A percentile compares a stretch with the other conserved stretches of the same genome.
phyloP scores from a whole-genome alignment of 768 basidiomycete species.

The Butyriboletus loyo region DNA sequence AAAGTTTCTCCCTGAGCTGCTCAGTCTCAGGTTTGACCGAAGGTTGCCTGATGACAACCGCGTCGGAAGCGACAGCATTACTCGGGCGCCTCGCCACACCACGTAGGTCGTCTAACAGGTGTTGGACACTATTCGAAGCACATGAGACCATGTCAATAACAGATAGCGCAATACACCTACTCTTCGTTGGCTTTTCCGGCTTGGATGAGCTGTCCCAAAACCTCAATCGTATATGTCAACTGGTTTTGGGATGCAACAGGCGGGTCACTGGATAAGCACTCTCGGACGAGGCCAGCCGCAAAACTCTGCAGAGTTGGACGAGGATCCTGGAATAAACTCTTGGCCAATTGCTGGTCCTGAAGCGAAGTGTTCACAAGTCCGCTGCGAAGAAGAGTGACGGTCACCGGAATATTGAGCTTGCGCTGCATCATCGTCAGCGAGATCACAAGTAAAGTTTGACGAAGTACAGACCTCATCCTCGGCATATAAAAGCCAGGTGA shows the following conservation, averaged over 20 bases:
- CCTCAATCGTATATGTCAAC: slow-evolving; percentile 77
- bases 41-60: slow-evolving; percentile 39
- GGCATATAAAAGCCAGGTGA: slow-evolving; percentile 93
- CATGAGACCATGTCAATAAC: not conserved
- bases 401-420: slow-evolving; percentile 94
- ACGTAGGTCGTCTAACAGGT: slow-evolving; percentile 79
- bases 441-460: not conserved
- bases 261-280: slow-evolving; percentile 79
- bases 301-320: slow-evolving; percentile 77
- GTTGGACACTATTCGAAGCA: slow-evolving; percentile 49
- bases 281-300: slow-evolving; percentile 77
- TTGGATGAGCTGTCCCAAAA: slow-evolving; percentile 70
- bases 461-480: slow-evolving; percentile 79
- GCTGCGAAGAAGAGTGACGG: slow-evolving; percentile 81
- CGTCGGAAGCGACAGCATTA: slow-evolving; percentile 38
- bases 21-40: slow-evolving; percentile 69
- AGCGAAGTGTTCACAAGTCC: slow-evolving; percentile 73
- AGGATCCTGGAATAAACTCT: slow-evolving; percentile 75
- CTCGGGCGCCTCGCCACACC: slow-evolving; percentile 53
- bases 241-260: slow-evolving; percentile 78
- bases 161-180: slow-evolving; percentile 44
- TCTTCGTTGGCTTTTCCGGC: slow-evolving; percentile 80
- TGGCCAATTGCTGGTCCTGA: slow-evolving; percentile 89
- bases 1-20: slow-evolving; percentile 70
- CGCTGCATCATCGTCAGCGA: slow-evolving; percentile 49